phyloP scores from a whole-genome alignment of 495 filamentous ascomycete species.

The Penicillium pulvis region DNA sequence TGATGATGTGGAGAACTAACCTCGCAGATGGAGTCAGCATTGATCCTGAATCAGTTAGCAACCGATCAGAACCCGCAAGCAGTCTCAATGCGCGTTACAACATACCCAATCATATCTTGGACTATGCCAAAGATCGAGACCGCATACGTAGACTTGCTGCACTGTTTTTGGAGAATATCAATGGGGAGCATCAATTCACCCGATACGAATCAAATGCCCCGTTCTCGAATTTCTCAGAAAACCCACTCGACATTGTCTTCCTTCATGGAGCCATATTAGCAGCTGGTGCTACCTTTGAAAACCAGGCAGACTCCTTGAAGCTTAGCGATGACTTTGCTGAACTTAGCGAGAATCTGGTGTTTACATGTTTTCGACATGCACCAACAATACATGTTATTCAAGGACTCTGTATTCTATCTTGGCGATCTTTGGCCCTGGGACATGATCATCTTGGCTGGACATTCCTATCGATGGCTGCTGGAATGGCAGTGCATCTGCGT shows the following conservation, averaged over 20 bases:
- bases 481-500: slow-evolving; percentile 14
- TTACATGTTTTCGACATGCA: slow-evolving; percentile 12
- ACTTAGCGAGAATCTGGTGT: slow-evolving; percentile 12
- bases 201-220: neutral
- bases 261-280: slow-evolving; percentile 13
- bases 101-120: neutral
- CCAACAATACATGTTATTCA: slow-evolving; percentile 14
- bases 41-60: neutral
- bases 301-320: slow-evolving; percentile 1
- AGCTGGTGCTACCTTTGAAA: slow-evolving; percentile 13
- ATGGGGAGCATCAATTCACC: slow-evolving; percentile 16
- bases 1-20: slow-evolving; percentile 19
- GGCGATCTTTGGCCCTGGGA: slow-evolving; percentile 11
- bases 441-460: slow-evolving; percentile 16
- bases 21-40: slow-evolving; percentile 14
- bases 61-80: no score
- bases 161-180: slow-evolving; percentile 11
- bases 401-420: slow-evolving; percentile 13
- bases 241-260: slow-evolving; percentile 7
- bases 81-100: no score
- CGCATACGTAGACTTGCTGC: slow-evolving; percentile 3
- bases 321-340: slow-evolving; percentile 10
- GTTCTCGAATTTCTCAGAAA: slow-evolving; percentile 2
- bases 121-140: neutral
- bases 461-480: slow-evolving; percentile 15